Conservation (phyloP, 2,329 filamentous ascomycete genomes). For the Bisporella sp. region DNA sequence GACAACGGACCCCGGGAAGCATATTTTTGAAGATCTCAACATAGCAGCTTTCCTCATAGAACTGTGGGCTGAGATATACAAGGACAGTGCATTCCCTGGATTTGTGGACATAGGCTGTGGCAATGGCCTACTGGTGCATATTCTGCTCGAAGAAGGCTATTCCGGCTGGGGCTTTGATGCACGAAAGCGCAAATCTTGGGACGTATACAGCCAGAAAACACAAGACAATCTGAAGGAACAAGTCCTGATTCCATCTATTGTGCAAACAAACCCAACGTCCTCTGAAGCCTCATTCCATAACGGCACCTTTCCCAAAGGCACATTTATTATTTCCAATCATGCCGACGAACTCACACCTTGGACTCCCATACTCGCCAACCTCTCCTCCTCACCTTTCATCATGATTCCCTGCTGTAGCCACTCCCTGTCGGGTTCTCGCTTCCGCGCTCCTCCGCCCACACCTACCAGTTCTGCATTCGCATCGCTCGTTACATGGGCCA, state of each 20-base stretch:
- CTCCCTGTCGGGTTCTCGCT: constrained; percentile 67
- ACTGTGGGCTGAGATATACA: constrained; percentile 82
- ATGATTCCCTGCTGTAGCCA: constrained; percentile 96
- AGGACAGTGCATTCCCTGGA: constrained; percentile 57
- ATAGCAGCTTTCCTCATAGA: constrained; percentile 92
- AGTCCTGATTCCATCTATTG: constrained; percentile 48
- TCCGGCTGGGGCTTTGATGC: constrained; percentile 88
- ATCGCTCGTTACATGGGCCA: constrained; percentile 73
- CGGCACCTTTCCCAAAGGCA: constrained; percentile 64
- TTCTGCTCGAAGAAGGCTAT: constrained; percentile 77
- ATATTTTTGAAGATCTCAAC: constrained; percentile 89
- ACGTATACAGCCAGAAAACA: constrained; percentile 51
- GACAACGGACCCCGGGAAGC: constrained; percentile 78
- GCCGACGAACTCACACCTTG: constrained; percentile 93
- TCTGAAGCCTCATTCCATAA: constrained; percentile 29
- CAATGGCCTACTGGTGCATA: constrained; percentile 82
- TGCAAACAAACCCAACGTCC: constrained; percentile 7
- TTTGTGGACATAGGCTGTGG: constrained; percentile 97
- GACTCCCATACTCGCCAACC: constrained; percentile 80
- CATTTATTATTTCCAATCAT: constrained; percentile 95
- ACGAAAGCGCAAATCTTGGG: constrained; percentile 78
- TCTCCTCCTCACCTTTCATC: constrained; percentile 75
- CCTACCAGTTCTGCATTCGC: constrained; percentile 64
- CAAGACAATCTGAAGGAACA: constrained; percentile 47
- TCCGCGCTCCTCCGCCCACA: constrained; percentile 55